Percentiles rank a stretch among this genome's conserved stretches.
phyloP scores from a whole-genome alignment of 2,329 filamentous ascomycete genomes.

The Talaromyces rugulosus region DNA sequence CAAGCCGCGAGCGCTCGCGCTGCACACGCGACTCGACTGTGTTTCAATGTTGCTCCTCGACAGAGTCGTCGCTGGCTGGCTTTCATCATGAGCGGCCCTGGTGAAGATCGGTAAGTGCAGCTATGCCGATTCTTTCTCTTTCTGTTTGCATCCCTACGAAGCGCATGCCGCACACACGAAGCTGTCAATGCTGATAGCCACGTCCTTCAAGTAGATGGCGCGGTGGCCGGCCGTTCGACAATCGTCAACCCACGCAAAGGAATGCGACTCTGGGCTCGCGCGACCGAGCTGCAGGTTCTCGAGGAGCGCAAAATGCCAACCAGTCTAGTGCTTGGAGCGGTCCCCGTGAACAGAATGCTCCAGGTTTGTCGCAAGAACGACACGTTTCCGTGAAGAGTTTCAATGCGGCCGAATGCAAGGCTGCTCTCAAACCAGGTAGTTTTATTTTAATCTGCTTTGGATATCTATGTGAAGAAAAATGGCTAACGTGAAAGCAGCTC shows the following conservation, averaged over 20 bases:
- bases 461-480: not conserved
- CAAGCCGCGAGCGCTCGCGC: not conserved
- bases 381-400: slow-evolving; percentile 42
- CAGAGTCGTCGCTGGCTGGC: not conserved
- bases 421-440: slow-evolving; percentile 37
- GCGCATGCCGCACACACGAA: not conserved
- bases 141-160: not conserved
- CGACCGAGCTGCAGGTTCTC: slow-evolving; percentile 29
- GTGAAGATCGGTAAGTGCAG: slow-evolving; percentile 32
- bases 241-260: slow-evolving; percentile 34
- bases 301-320: slow-evolving; percentile 26
- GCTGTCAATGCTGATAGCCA: not conserved
- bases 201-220: slow-evolving; percentile 30
- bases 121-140: not conserved
- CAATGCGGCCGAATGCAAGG: slow-evolving; percentile 41
- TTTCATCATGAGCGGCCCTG: slow-evolving; percentile 32
- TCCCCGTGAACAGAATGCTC: slow-evolving; percentile 18
- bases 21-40: not conserved
- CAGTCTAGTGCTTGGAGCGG: slow-evolving; percentile 25
- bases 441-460: not conserved
- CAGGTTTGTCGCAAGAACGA: slow-evolving; percentile 29
- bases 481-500: slow-evolving; percentile 17
- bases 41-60: not conserved
- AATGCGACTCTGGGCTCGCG: slow-evolving; percentile 24
- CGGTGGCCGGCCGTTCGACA: slow-evolving; percentile 32